Evolutionary conservation across 164 flowering plant species (phyloP).

Genomic region (Sextonia rubra): DNA sequence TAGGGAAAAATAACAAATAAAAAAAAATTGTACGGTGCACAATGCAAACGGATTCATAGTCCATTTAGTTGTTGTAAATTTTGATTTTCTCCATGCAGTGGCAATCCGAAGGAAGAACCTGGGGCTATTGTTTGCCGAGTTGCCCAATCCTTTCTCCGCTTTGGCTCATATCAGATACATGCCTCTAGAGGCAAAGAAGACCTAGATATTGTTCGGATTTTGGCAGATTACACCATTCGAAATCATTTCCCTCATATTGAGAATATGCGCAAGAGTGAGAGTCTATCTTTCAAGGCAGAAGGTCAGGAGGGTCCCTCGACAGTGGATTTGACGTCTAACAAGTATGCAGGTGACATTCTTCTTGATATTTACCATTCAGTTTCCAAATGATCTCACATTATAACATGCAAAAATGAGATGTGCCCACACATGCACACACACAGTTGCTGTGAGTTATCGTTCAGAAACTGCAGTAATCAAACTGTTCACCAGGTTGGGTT

Average conservation of each 20-base stretch:
- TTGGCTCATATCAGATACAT: conserved; percentile 98
- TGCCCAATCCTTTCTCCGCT: conserved; percentile 92
- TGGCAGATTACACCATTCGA: conserved; percentile 82
- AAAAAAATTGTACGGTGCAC: too few species aligned
- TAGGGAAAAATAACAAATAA: too few species aligned
- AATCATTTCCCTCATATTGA: conserved; percentile 90
- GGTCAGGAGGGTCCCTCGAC: conserved; percentile 61
- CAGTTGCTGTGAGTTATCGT: too few species aligned
- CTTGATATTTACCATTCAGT: background rate
- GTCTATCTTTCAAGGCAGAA: conserved; percentile 66
- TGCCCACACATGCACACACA: background rate
- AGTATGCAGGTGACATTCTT: conserved; percentile 78
- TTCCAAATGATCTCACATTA: background rate
- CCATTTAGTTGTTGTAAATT: conserved; percentile 1
- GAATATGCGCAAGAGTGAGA: conserved; percentile 65
- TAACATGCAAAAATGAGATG: background rate
- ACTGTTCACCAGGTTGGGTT: too few species aligned
- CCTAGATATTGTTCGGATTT: conserved; percentile 62
- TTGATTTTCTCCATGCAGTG: conserved; percentile 47
- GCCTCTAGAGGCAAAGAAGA: conserved; percentile 89
- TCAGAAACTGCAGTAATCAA: too few species aligned
- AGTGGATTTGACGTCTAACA: conserved; percentile 94
- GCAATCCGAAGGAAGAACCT: conserved; percentile 98
- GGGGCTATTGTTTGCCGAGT: conserved; percentile 99
- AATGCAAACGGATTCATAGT: background rate